Evolutionary conservation across 2,329 filamentous ascomycete species (phyloP).

Genomic region (Pseudocercospora fuligena): DNA sequence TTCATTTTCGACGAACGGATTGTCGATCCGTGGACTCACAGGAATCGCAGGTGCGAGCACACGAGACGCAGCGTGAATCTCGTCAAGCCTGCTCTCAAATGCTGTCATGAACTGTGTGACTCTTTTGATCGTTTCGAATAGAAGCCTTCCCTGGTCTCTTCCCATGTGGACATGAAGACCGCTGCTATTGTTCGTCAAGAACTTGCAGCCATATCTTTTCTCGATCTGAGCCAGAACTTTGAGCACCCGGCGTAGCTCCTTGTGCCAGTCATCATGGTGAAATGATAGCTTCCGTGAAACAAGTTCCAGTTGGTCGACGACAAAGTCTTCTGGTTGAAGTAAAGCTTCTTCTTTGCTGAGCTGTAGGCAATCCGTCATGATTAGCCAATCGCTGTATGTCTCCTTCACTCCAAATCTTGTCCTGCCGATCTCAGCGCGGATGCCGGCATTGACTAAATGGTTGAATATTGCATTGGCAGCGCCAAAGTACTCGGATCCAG

Average conservation of each 20-base stretch:
- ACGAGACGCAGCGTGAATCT: slow-evolving; percentile 5
- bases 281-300: not conserved
- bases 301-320: not conserved
- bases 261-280: not conserved
- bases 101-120: slow-evolving; percentile 13
- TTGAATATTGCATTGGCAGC: not conserved
- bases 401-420: not conserved
- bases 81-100: slow-evolving; percentile 11
- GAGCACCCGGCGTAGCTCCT: slow-evolving; percentile 5
- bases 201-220: slow-evolving; percentile 5
- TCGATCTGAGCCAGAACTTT: slow-evolving; percentile 7
- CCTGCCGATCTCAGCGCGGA: not conserved
- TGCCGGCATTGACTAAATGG: not conserved
- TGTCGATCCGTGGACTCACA: not conserved
- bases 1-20: not conserved
- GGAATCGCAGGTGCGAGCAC: slow-evolving; percentile 5
- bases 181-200: slow-evolving; percentile 6
- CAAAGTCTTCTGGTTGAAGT: not conserved
- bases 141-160: not conserved
- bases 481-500: not conserved
- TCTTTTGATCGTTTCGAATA: not conserved
- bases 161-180: slow-evolving; percentile 17
- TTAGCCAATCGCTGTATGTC: not conserved
- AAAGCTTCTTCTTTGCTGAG: slow-evolving; percentile 5
- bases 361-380: not conserved